Base-by-base conservation (phyloP, 2,329 filamentous ascomycete species). In the Drechslera avenae region DNA sequence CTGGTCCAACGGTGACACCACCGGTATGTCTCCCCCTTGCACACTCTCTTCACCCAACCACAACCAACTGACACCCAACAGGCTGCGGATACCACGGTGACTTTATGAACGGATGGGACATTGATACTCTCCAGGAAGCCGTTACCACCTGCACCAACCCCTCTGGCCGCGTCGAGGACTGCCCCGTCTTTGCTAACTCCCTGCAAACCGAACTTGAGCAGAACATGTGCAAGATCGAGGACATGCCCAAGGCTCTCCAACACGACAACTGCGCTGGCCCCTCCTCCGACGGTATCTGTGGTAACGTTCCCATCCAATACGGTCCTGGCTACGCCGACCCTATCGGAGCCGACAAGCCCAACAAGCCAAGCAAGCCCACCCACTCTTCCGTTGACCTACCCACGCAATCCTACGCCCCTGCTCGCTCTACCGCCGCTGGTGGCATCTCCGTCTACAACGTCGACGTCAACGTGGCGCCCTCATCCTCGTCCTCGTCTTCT, bases 1-100 rank as follows among this genome's bases (percentile, higher is more conserved):
- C 47, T 82, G 88, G 45, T 79, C 87, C 63, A 86, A 86, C 71
- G 88, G 88, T 49, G 88, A 91, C 57, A 79, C 81, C n/a, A 89
- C 88, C 37, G 89, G 88, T 57, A 62, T 88, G 87, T 41, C 1
- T 10, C 83, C 69, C 10, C 9, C 7, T 23, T 69, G 13, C 21
- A 16, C 7, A 30, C 4, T 6, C 10, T 8, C 21, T 28, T 28
- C 12, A 28, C 9, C 26, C 10, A 28, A 28, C 1, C 10, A 28
- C 26, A 10, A 10, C 21, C 9, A 28, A 54, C 55, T 63, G 51
- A 71, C 46, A 17, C 33, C 34, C 28, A 35, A 2, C 45, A 87
- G 87, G 90, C 39, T 90, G 83, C 77, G 85, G 84, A 45, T 83
- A 83, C 59, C 88, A 91, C 75, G 87, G 79, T 41, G 88, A 92